A percentile compares a stretch with the other conserved stretches of the same genome.
These are phyloP conservation scores for Neurospora discreta DNA, from an alignment of 495 filamentous ascomycete genomes.

Conservation along the genomic window DNA sequence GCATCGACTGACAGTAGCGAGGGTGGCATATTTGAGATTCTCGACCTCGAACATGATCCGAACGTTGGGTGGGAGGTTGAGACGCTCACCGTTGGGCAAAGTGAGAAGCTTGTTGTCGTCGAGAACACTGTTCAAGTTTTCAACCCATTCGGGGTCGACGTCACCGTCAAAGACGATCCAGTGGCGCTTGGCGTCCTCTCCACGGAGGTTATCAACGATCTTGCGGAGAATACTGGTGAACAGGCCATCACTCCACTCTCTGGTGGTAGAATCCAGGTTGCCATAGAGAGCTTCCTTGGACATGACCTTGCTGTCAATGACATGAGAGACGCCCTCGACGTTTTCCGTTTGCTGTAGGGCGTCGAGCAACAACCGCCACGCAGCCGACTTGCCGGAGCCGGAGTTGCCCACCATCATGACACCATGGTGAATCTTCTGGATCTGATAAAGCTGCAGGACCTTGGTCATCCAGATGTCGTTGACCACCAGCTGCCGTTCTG, in stretches of 20 bases:
- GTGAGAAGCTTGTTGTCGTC: slow-evolving; percentile 98
- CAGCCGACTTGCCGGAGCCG: slow-evolving; percentile 85
- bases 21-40: slow-evolving; percentile 92
- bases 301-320: slow-evolving; percentile 99
- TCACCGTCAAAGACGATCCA: slow-evolving; percentile 99
- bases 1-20: slow-evolving; percentile 95
- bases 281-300: slow-evolving; percentile 96
- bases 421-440: slow-evolving; percentile 94
- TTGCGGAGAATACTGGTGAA: slow-evolving; percentile 97
- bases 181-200: slow-evolving; percentile 90
- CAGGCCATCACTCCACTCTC: slow-evolving; percentile 96
- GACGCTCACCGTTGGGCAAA: slow-evolving; percentile 91
- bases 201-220: slow-evolving; percentile 96
- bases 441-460: slow-evolving; percentile 91
- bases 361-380: slow-evolving; percentile 90
- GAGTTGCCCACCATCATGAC: slow-evolving; percentile 99
- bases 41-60: slow-evolving; percentile 99
- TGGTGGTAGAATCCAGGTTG: slow-evolving; percentile 86
- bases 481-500: slow-evolving; percentile 71
- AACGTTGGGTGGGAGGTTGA: slow-evolving; percentile 86
- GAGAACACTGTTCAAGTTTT: slow-evolving; percentile 97
- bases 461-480: slow-evolving; percentile 96
- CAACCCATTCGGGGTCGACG: slow-evolving; percentile 98
- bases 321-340: slow-evolving; percentile 87
- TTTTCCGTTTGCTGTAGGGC: slow-evolving; percentile 84